Evolutionary conservation across 768 basidiomycete genomes (phyloP).

Genomic region (Amanita brunnescens): DNA sequence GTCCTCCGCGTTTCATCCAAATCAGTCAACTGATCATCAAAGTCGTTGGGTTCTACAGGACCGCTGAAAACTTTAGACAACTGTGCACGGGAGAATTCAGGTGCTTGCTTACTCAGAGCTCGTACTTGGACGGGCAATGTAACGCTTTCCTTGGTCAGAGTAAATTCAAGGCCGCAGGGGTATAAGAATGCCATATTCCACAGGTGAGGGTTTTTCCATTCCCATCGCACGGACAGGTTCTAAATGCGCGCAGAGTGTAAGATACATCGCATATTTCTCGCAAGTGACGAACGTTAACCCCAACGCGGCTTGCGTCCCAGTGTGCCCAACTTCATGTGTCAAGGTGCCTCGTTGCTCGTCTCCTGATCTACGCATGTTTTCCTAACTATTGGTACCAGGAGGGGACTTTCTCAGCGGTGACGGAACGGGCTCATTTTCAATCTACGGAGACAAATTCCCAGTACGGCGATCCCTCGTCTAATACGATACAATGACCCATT

Average conservation of each 20-base stretch:
- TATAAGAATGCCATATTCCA: conserved; percentile 92
- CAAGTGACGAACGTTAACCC: background rate
- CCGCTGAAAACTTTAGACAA: conserved; percentile 96
- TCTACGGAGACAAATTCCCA: conserved; percentile 91
- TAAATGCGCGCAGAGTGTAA: background rate
- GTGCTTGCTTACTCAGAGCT: conserved; percentile 33
- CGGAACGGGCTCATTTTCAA: conserved; percentile 94
- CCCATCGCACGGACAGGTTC: background rate
- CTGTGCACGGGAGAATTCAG: conserved; percentile 96
- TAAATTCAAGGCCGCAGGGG: conserved; percentile 81
- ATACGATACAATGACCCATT: no score
- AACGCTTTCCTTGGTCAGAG: conserved; percentile 29
- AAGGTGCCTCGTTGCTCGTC: conserved; percentile 42
- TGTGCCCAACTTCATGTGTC: conserved; percentile 93
- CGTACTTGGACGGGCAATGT: background rate
- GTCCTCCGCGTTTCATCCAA: conserved; percentile 14
- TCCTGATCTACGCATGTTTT: background rate
- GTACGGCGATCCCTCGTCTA: no score
- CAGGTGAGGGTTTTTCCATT: conserved; percentile 43
- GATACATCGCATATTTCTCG: background rate
- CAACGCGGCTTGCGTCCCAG: conserved; percentile 27
- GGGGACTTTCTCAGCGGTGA: conserved; percentile 95
- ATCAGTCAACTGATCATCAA: conserved; percentile 1
- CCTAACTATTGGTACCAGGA: conserved; percentile 31
- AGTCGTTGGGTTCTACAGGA: conserved; percentile 37